A percentile compares a stretch with the other conserved stretches of the same genome.
Evolutionary conservation across 2,329 filamentous ascomycete genomes (phyloP).

Genomic region (Mycocentrospora acerina): DNA sequence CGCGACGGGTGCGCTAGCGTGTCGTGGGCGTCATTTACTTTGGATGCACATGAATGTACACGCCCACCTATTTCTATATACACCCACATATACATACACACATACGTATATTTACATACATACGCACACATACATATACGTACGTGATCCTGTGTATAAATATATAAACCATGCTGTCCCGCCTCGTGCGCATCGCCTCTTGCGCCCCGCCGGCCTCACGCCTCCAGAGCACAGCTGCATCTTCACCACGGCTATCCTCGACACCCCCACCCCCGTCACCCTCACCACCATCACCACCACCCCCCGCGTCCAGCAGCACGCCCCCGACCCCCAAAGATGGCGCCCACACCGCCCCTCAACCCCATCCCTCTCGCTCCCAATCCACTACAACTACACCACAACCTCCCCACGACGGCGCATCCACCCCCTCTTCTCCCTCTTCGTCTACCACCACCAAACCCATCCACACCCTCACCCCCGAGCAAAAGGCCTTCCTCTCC

Average conservation of each 20-base stretch:
- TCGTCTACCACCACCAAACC: constrained; percentile 5
- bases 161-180: no score
- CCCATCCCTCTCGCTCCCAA: not conserved
- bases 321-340: constrained; percentile 10
- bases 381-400: constrained; percentile 3
- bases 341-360: not conserved
- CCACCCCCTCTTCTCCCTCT: constrained; percentile 4
- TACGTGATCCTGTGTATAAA: no score
- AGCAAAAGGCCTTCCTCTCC: constrained; percentile 42
- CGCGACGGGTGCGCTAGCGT: constrained; percentile 25
- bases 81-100: no score
- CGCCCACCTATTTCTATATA: no score
- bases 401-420: constrained; percentile 6
- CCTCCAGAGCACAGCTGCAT: constrained; percentile 2
- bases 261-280: constrained; percentile 6
- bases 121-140: no score
- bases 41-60: no score
- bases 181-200: constrained; percentile 26
- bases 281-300: constrained; percentile 5
- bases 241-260: not conserved
- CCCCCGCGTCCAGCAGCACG: constrained; percentile 2
- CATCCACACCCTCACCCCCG: constrained; percentile 28
- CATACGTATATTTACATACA: no score
- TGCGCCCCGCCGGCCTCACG: constrained; percentile 12
- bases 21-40: constrained; percentile 19